phyloP scores from a whole-genome alignment of 345 rosid genomes.

The Reutealis trisperma region DNA sequence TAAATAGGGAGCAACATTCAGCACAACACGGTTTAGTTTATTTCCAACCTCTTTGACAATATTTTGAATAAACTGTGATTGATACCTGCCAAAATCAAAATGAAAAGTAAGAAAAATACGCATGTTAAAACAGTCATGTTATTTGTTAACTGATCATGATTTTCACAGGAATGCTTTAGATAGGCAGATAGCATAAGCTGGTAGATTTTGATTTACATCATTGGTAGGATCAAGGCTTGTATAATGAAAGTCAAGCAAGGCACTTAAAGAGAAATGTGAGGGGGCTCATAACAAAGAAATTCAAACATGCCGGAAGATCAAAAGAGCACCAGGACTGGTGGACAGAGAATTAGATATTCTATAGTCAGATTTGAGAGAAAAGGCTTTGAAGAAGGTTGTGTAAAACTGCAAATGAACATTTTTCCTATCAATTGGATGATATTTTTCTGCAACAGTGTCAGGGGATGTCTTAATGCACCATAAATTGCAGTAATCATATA shows the following conservation, averaged over 20 bases:
- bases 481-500: too few relatives aligned
- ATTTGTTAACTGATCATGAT: background rate
- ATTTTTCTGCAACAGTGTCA: background rate
- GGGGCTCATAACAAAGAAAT: too few relatives aligned
- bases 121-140: background rate
- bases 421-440: background rate
- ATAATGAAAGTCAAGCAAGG: background rate
- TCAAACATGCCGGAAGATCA: too few relatives aligned
- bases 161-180: background rate
- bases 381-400: background rate
- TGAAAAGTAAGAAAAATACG: background rate
- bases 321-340: too few relatives aligned
- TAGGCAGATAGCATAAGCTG: background rate
- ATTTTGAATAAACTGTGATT: conserved; percentile 12
- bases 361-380: background rate
- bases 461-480: too few relatives aligned
- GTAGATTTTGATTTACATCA: too few relatives aligned
- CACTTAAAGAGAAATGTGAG: too few relatives aligned
- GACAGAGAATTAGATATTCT: background rate
- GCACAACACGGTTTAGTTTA: conserved; percentile 10
- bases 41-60: conserved; percentile 21
- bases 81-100: conserved; percentile 6
- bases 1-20: conserved; percentile 22
- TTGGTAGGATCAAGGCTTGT: background rate
- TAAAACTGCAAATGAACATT: background rate